Base-by-base conservation (phyloP, 352 stramenopile species). In the Phytophthora pseudosyringae region DNA sequence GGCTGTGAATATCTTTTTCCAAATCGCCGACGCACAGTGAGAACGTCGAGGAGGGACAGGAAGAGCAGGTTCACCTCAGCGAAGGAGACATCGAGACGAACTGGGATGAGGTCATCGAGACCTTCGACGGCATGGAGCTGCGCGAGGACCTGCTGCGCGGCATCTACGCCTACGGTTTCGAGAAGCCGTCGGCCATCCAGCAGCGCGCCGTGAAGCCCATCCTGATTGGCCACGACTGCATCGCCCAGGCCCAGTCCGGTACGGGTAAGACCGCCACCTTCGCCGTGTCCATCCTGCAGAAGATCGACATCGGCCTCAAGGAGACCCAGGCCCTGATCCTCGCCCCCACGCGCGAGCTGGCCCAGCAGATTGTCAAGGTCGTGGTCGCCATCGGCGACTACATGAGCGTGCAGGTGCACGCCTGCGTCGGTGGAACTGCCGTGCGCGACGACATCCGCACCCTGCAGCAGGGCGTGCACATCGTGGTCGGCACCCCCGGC, bases 151-250 rank as follows among this genome's bases (percentile, higher is more conserved):
- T 99, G 43, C 93, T 99, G 29, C 90, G 97, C 66, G 98, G 98
- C 57, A 99, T 99, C 75, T 99, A 99, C 83, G 97, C 97, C 13
- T 99, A 99, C 83, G 98, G 98, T 97, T 99, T 99, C 74, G 98
- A 99, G 81, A 99, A 99, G 84, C 98, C 98, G 35, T 99, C 97
- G 65, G 97, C 98, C 47, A 99, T 99, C 82, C 98, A 99, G 84
- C 97, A 99, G 82, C 88, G 97, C 58, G 90, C 91, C n/a, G 97
- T 99, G 53, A 98, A 99, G 84, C 98, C 98, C 41, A 98, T 98
- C 53, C 90, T 99, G 26, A 69, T 99, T 56, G 97, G 97, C 68
- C 88, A 97, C 64, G 98, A 99, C 77, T 96, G 98, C 66, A 99
- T 99, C 73, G 98, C 98, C 29, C 97, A 99, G 83, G 97, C 98